These are phyloP conservation scores for Eimeria maxima DNA, from an alignment of 169 alveolate species.

Conservation along the genomic window DNA sequence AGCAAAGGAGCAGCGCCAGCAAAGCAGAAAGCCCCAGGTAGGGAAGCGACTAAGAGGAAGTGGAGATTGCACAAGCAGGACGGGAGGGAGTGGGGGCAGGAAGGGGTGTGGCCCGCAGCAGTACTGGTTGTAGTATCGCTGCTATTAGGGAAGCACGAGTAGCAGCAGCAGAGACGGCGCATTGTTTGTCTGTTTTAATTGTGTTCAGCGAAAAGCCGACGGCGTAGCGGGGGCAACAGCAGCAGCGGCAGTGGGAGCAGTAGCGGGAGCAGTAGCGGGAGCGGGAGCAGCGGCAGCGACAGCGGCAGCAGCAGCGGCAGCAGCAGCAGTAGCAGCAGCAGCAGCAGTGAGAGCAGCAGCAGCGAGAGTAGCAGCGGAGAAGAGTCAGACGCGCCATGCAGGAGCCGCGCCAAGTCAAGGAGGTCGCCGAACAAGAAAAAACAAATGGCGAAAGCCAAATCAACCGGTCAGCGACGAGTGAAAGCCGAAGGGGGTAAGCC, in stretches of 20 bases:
- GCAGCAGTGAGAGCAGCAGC: constrained; percentile 75
- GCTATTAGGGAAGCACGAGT: background rate
- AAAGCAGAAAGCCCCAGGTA: constrained; percentile 13
- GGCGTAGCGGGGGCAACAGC: constrained; percentile 20
- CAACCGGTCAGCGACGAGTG: background rate
- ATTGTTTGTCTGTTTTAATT: background rate
- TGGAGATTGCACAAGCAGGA: background rate
- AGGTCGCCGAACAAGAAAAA: constrained; percentile 54
- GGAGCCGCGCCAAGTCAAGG: constrained; percentile 57
- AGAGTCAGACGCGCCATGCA: constrained; percentile 68
- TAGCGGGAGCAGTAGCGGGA: constrained; percentile 19
- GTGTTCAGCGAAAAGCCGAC: constrained; percentile 21
- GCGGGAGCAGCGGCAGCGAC: constrained; percentile 29
- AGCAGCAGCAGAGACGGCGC: background rate
- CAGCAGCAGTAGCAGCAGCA: constrained; percentile 71
- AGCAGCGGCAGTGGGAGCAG: constrained; percentile 53
- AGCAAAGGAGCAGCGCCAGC: constrained; percentile 41
- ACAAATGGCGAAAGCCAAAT: background rate
- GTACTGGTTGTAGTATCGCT: background rate
- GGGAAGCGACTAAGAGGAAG: background rate
- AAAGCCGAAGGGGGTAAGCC: constrained; percentile 42
- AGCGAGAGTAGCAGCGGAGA: constrained; percentile 83
- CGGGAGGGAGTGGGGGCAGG: background rate
- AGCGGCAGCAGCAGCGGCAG: constrained; percentile 40
- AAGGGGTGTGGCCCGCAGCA: background rate